Conservation (phyloP, 805 yeast species). For the Candida multigemmis region DNA sequence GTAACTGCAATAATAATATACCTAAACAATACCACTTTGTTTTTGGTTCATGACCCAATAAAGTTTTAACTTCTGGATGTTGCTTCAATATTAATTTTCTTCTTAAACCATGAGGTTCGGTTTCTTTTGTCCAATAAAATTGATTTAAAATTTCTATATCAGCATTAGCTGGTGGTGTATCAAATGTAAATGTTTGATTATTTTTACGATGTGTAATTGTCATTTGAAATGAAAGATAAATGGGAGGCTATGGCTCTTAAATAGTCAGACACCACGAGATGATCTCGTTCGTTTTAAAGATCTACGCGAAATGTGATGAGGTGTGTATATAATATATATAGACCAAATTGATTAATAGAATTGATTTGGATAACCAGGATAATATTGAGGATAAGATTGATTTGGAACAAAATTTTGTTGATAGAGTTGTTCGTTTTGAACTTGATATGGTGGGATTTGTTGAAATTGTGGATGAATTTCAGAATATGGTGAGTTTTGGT, state of each 20-base stretch:
- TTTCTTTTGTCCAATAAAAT: constrained; percentile 76
- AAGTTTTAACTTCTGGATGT: constrained; percentile 71
- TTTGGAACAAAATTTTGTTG: too few relatives aligned
- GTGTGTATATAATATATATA: too few relatives aligned
- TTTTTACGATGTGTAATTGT: constrained; percentile 15
- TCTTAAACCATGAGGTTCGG: constrained; percentile 73
- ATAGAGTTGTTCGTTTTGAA: too few relatives aligned
- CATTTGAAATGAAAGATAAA: constrained; percentile 1
- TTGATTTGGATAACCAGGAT: too few relatives aligned
- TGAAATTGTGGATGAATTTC: too few relatives aligned
- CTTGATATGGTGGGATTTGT: constrained; percentile 3
- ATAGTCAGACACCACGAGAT: too few relatives aligned
- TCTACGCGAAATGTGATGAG: too few relatives aligned
- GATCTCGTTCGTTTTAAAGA: constrained; percentile 2
- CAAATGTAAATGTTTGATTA: constrained; percentile 19
- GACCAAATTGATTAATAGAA: too few relatives aligned
- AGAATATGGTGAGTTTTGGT: too few relatives aligned
- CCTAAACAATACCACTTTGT: constrained; percentile 67
- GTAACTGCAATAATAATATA: constrained; percentile 63
- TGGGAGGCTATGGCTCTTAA: too few relatives aligned
- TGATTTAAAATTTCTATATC: constrained; percentile 41
- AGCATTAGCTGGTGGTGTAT: constrained; percentile 32
- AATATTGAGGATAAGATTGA: too few relatives aligned
- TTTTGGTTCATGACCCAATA: constrained; percentile 79
- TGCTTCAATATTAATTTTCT: constrained; percentile 64